These are phyloP conservation scores for Posidonia oceanica DNA, from an alignment of 116 monocot genomes.

Conservation along the genomic window DNA sequence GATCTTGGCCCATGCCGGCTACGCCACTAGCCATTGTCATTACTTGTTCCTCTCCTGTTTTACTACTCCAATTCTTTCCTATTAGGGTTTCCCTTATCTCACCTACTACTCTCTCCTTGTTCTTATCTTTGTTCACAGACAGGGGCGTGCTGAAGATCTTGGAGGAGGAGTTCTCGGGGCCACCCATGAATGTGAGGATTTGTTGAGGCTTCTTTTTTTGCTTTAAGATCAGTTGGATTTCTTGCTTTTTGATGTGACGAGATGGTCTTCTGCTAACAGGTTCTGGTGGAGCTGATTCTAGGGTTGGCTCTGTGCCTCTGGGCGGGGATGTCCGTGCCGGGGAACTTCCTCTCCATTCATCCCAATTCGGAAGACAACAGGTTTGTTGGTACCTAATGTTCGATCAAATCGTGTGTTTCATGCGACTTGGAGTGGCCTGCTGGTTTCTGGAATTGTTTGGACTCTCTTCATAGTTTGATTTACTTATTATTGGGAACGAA, in stretches of 20 bases:
- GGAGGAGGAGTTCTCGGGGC: slow-evolving; percentile 74
- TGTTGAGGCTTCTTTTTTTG: not conserved
- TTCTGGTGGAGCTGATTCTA: slow-evolving; percentile 52
- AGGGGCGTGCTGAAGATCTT: slow-evolving; percentile 73
- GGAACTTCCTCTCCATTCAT: slow-evolving; percentile 71
- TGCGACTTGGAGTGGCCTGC: too few relatives aligned
- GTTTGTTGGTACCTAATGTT: slow-evolving; percentile 8
- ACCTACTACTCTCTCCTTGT: too few relatives aligned
- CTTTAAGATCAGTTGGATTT: too few relatives aligned
- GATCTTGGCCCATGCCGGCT: slow-evolving; percentile 76
- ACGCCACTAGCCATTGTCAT: slow-evolving; percentile 72
- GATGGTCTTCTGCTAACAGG: slow-evolving; percentile 18
- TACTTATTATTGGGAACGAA: not conserved
- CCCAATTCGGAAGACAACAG: slow-evolving; percentile 88
- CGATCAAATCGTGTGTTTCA: too few relatives aligned
- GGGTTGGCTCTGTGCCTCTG: slow-evolving; percentile 56
- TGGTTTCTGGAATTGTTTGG: too few relatives aligned
- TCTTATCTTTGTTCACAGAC: slow-evolving; percentile 21
- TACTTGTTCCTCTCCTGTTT: not conserved
- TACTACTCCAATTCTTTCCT: not conserved
- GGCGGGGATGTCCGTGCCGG: slow-evolving; percentile 56
- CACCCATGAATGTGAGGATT: slow-evolving; percentile 50
- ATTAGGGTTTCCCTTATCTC: slow-evolving; percentile 1
- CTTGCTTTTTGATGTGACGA: not conserved
- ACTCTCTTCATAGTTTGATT: too few relatives aligned